Base-by-base conservation (phyloP, 1,139 yeast species). In the Kodamaea fungicola region DNA sequence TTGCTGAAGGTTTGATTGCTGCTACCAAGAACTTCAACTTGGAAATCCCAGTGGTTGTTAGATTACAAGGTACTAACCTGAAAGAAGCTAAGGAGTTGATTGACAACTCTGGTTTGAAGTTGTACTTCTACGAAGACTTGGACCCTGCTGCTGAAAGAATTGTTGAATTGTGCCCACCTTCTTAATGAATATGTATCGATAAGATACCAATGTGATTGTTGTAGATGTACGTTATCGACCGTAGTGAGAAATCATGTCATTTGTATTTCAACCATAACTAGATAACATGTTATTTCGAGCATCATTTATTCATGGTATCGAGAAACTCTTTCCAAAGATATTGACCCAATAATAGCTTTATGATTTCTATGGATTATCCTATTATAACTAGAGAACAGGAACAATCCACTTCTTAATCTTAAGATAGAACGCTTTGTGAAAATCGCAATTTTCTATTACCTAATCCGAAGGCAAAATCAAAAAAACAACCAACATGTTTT, bases 111-210 rank as follows among this genome's bases (percentile, higher is more conserved):
- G 97, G 97, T 41, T 78, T 92, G 68, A 87, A 90, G 78, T 86
- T 92, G 65, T 89, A 76, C 68, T 83, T 95, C 44, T 87, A 83
- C 69, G 87, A 83, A 60, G 96, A 92, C 64, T 80, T 92, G 57
- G 98, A 92, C 67, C 88, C 89, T 51, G 99, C 99, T 59, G 99
- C 99, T 54, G 83, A 88, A 70, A 88, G 85, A 74, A 95, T 86
- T 55, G 96, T 90, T 52, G 76, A 80, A 64, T 78, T 89, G 62
- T 69, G 71, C 43, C 74, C 73, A 32, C 41, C 49, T 35, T 67
- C 82, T 40, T 62, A 70, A 33, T 24, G 12, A 24, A 16, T 16
- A 16, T 16, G 19, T 16, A 16, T 16, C 19, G 19, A 16, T 16
- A 16, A 16, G 19, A 16, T 16, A 16, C 19, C 19, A 16, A 16